Base-by-base conservation (phyloP, 495 filamentous ascomycete species). In the Penicillium malachiteum region DNA sequence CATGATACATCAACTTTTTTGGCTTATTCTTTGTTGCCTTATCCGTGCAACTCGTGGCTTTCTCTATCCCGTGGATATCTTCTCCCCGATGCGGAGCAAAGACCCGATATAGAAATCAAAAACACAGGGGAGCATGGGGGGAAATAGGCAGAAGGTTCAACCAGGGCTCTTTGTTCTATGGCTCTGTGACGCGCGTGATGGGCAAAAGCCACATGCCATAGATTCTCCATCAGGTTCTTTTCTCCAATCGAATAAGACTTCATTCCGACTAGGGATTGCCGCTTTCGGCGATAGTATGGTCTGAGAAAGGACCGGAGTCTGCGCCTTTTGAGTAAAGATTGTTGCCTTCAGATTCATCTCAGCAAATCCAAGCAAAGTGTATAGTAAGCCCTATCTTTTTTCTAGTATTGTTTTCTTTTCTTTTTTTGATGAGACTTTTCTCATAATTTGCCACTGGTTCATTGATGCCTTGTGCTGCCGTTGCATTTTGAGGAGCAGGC, bases 11-110 rank as follows among this genome's bases (percentile, higher is more conserved):
- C 38, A 21, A 34, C 40, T 10, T 21, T 41, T 13, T 50, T 13
- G 21, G 21, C 21, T 13, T 9, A 8, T 30, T 39, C 18, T 41
- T 50, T 32, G 31, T 8, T 50, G 9, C n/a, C 31, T 38, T 31
- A 49, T 49, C 17, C 33, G 46, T 59, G 52, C 56, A 58, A 57
- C 54, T 50, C 52, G 56, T 60, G 51, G 58, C 48, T 50, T 63
- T 41, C 18, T 37, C 21, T 7, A 50, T 32, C 14, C 46, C 10
- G 17, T 18, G 52, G 53, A n/a, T 21, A 50, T 26, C 49, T 56
- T 60, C 56, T 37, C 45, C 46, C 52, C 50, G 39, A 52, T 18
- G 18, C 17, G 13, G 40, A 44, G 13, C 50, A 34, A n/a, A 47
- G 16, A 32, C 43, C 17, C 33, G 13, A 32, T 35, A 38, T 49